Percentiles rank a stretch among this genome's conserved stretches.
Evolutionary conservation across 805 yeast species (phyloP).

Genomic region (Pichia manshurica): DNA sequence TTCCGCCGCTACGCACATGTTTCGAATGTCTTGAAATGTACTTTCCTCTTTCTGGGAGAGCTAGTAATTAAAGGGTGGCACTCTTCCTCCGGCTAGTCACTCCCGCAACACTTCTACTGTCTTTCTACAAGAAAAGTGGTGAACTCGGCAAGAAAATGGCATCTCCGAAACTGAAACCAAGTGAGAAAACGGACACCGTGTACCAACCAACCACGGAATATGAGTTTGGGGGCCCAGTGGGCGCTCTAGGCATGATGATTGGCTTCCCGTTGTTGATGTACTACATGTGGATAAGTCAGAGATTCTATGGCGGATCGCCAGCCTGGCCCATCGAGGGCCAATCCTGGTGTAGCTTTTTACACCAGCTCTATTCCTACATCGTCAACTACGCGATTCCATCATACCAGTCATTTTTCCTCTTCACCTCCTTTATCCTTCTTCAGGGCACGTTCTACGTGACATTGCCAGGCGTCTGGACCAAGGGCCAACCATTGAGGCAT

Average conservation of each 20-base stretch:
- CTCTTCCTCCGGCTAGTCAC: no score
- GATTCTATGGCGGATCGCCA: constrained; percentile 66
- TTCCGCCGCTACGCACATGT: no score
- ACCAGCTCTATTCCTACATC: constrained; percentile 40
- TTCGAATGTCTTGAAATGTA: no score
- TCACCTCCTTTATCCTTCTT: constrained; percentile 58
- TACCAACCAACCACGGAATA: constrained; percentile 38
- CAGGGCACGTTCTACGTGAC: constrained; percentile 75
- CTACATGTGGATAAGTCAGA: constrained; percentile 92
- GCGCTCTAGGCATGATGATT: constrained; percentile 84
- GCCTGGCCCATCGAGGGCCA: constrained; percentile 62
- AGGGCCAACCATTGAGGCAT: constrained; percentile 89
- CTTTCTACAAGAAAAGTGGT: no score
- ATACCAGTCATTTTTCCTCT: constrained; percentile 58
- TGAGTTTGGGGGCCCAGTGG: constrained; percentile 92
- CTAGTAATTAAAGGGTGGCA: no score
- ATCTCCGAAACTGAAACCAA: neutral
- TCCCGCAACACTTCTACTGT: no score
- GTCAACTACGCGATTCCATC: constrained; percentile 54
- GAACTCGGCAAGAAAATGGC: neutral
- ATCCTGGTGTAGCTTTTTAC: constrained; percentile 44
- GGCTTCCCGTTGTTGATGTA: constrained; percentile 94
- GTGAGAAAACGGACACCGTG: neutral
- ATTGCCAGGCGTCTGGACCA: constrained; percentile 90
- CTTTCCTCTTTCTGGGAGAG: no score